These are phyloP conservation scores for Aureobasidium musti DNA, from an alignment of 2,329 filamentous ascomycete species.

Conservation along the genomic window DNA sequence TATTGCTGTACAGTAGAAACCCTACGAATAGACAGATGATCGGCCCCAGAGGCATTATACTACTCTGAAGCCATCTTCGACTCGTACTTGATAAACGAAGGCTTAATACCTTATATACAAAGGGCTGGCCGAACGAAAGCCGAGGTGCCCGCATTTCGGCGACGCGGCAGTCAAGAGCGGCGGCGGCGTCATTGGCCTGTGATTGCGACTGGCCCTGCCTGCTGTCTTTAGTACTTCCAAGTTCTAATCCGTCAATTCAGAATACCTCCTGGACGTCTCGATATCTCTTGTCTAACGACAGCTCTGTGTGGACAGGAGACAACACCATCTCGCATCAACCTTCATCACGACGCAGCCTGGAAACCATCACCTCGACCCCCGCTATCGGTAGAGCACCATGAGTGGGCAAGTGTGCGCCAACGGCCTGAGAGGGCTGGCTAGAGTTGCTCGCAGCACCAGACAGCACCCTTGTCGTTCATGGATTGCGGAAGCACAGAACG, in stretches of 20 bases:
- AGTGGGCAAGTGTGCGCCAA: constrained; percentile 15
- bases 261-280: neutral
- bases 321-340: neutral
- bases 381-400: constrained; percentile 21
- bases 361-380: neutral
- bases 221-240: neutral
- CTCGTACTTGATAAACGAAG: neutral
- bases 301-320: neutral
- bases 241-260: neutral
- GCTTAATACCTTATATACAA: neutral
- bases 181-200: constrained; percentile 16
- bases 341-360: neutral
- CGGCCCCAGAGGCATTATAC: neutral
- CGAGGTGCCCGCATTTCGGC: constrained; percentile 22
- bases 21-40: neutral
- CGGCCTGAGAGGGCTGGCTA: neutral
- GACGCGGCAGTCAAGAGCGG: constrained; percentile 9
- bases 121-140: constrained; percentile 17
- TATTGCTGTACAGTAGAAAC: constrained; percentile 3
- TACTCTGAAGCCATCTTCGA: neutral
- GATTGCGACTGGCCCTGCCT: neutral
- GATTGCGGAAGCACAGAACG: neutral
- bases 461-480: neutral
- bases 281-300: neutral
- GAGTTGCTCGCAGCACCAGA: neutral